phyloP scores from a whole-genome alignment of 768 basidiomycete genomes.

The Agrocybe chaxingu region DNA sequence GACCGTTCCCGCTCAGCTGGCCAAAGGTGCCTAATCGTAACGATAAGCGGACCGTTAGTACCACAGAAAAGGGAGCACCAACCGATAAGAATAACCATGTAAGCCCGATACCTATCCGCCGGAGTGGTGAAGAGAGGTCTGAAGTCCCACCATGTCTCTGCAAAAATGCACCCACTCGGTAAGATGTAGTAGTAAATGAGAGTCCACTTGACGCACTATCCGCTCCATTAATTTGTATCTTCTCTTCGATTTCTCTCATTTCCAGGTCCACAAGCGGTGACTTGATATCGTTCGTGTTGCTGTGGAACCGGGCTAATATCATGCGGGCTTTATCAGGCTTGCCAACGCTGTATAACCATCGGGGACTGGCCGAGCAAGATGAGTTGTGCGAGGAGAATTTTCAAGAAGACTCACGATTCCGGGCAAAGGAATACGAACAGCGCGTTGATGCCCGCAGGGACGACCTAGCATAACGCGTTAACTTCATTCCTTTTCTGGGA shows the following conservation, averaged over 20 bases:
- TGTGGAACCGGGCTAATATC: conserved; percentile 48
- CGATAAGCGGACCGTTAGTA: conserved; percentile 2
- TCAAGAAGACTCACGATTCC: conserved; percentile 37
- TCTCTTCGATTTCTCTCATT: conserved; percentile 52
- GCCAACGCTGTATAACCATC: conserved; percentile 51
- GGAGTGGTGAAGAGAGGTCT: conserved; percentile 43
- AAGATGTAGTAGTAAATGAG: background rate
- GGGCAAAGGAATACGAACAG: conserved; percentile 44
- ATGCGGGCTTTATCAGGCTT: conserved; percentile 36
- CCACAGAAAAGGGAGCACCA: background rate
- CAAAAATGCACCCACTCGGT: background rate
- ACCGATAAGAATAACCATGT: conserved; percentile 51
- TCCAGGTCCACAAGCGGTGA: conserved; percentile 51
- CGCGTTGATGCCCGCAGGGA: conserved; percentile 46
- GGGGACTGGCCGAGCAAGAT: conserved; percentile 30
- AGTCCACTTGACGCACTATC: conserved; percentile 33
- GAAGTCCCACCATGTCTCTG: conserved; percentile 56
- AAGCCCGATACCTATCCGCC: conserved; percentile 43
- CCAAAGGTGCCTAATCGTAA: conserved; percentile 22
- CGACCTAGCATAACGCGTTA: conserved; percentile 22
- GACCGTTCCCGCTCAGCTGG: conserved; percentile 46
- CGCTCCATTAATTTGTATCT: conserved; percentile 40
- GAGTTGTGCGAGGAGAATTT: background rate
- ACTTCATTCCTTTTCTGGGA: background rate
- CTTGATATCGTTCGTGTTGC: conserved; percentile 38